phyloP scores from a whole-genome alignment of 306 rosid genomes.

The Cicer cuneatum region DNA sequence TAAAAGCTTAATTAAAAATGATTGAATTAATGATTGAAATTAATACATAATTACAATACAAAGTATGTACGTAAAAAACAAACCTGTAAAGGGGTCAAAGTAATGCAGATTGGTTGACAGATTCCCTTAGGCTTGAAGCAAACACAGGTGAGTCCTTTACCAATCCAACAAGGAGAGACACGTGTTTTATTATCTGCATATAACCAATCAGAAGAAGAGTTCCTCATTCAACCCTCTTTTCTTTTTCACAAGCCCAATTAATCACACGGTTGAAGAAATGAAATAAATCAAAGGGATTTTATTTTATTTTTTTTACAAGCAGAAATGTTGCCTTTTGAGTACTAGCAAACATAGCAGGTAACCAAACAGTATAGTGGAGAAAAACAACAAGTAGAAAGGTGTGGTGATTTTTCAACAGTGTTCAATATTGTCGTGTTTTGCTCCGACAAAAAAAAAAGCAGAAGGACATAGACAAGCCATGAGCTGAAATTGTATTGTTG shows the following conservation, averaged over 20 bases:
- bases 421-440: conserved; percentile 49
- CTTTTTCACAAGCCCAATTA: conserved; percentile 27
- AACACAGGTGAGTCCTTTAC: conserved; percentile 84
- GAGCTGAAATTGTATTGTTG: conserved; percentile 42
- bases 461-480: conserved; percentile 48
- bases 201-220: conserved; percentile 44
- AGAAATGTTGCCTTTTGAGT: conserved; percentile 30
- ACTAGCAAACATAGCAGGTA: conserved; percentile 14
- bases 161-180: conserved; percentile 77
- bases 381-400: conserved; percentile 29
- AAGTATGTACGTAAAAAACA: not conserved
- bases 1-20: not conserved
- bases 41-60: not conserved
- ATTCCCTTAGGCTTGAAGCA: conserved; percentile 88
- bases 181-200: conserved; percentile 68
- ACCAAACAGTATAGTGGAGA: conserved; percentile 32
- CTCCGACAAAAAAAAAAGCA: conserved; percentile 53
- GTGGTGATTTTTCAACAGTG: conserved; percentile 41
- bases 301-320: conserved; percentile 12
- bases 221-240: conserved; percentile 45
- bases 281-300: not conserved
- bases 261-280: conserved; percentile 20
- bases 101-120: conserved; percentile 64
- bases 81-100: conserved; percentile 80
- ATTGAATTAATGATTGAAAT: not conserved